Evolutionary conservation across 2,329 filamentous ascomycete genomes (phyloP), one percentile per base, ranked within the genome.

Genomic region (Colletotrichum orchidophilum): DNA sequence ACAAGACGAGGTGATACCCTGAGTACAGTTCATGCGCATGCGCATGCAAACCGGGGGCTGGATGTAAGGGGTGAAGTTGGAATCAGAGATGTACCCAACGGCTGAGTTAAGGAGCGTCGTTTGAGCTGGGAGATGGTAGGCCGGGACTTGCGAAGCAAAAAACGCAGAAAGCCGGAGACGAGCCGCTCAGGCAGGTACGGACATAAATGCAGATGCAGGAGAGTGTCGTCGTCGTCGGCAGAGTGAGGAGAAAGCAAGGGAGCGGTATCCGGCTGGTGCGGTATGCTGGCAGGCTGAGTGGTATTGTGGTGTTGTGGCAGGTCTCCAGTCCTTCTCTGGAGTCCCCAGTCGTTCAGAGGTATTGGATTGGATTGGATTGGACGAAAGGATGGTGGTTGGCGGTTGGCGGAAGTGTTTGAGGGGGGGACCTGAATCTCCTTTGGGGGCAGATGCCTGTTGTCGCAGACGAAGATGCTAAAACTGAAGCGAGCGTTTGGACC

Each of bases 391-490:
- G 53, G 42, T 46, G 58, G 59, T 54, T 69, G 54, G 61, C 42
- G 60, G 42, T 26, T 58, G 58, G 63, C 42, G 39, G 49, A 12
- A n/a, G 39, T 46, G 39, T 46, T 46, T 46, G n/a, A 18, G 39
- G 39, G 39, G 39, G 18, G n/a, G 39, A 49, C 50, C 46, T 53
- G 58, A 58, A 39, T 53, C 27, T 46, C 66, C 58, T 71, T 63
- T 46, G 53, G 68, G 68, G 58, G 42, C 33, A 58, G 42, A 71
- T 66, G 67, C 69, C 69, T 68, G 69, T n/a, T 69, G 69, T 71
- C 59, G 65, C 64, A 71, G 69, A 71, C 69, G 64, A 71, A 69
- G 69, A 69, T 69, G 49, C 69, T 71, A 71, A 71, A 71, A 71
- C 59, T 71, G 69, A 71, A 71, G 69, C 69, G 69, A 71, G 64